A percentile compares a stretch with the other conserved stretches of the same genome.
Conservation (phyloP, 2,329 filamentous ascomycete species). For the Calonectria naviculata region DNA sequence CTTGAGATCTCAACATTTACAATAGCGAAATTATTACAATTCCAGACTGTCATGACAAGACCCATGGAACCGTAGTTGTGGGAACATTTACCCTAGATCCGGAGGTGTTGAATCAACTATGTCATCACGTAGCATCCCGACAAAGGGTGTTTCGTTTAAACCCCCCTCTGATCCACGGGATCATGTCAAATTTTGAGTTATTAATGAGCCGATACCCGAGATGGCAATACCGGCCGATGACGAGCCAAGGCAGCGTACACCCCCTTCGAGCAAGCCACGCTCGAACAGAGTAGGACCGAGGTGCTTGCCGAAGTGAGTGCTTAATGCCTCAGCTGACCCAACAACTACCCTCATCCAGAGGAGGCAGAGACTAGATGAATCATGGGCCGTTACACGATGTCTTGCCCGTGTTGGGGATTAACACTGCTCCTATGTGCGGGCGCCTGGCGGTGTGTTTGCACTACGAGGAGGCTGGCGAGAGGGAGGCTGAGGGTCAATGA, state of each 20-base stretch:
- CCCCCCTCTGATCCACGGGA: neutral
- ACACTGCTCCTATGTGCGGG: neutral
- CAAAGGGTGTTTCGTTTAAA: neutral
- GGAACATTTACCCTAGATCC: neutral
- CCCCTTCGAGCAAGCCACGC: neutral
- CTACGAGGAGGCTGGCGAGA: neutral
- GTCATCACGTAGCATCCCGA: neutral
- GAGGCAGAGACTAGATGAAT: neutral
- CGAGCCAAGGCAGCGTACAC: neutral
- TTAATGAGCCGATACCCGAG: neutral
- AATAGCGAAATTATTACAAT: neutral
- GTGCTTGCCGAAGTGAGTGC: neutral
- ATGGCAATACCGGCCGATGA: neutral
- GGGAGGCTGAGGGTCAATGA: neutral
- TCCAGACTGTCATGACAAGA: neutral
- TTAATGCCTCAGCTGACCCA: conserved; percentile 7
- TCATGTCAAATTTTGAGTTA: neutral
- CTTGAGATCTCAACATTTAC: neutral
- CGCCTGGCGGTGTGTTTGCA: conserved; percentile 15
- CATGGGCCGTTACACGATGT: conserved; percentile 8
- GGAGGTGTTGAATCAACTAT: neutral
- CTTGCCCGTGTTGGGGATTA: neutral
- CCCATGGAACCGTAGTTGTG: neutral
- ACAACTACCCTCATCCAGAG: neutral
- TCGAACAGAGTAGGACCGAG: conserved; percentile 11